These are phyloP conservation scores for Podosphaera fusca DNA, from an alignment of 2,329 filamentous ascomycete species.

Conservation along the genomic window DNA sequence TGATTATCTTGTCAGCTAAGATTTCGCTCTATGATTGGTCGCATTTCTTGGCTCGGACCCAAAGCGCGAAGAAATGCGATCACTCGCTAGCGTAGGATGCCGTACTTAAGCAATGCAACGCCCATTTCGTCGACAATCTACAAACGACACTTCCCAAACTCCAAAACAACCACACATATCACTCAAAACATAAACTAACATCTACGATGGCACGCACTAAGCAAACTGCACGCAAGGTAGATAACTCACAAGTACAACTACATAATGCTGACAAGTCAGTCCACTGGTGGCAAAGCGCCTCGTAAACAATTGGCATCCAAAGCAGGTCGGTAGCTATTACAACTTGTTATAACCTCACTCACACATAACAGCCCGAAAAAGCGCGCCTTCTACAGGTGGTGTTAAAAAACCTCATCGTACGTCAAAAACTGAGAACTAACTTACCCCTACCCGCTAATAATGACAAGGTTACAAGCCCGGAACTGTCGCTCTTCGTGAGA, in stretches of 20 bases:
- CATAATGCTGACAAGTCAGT: conserved; percentile 22
- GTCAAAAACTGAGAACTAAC: conserved; percentile 22
- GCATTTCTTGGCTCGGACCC: neutral
- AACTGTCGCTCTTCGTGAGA: conserved; percentile 95
- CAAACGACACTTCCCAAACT: conserved; percentile 8
- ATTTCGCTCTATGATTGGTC: neutral
- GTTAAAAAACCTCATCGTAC: conserved; percentile 74
- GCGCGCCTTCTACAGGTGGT: conserved; percentile 85
- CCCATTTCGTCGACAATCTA: conserved; percentile 15
- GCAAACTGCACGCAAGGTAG: conserved; percentile 33
- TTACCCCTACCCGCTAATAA: conserved; percentile 34
- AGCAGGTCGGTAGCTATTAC: conserved; percentile 23
- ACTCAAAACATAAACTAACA: conserved; percentile 6
- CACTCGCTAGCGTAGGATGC: conserved; percentile 9
- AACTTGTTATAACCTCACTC: neutral
- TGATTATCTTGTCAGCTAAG: neutral
- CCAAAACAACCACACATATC: conserved; percentile 3
- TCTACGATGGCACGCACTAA: conserved; percentile 20
- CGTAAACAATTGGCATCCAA: conserved; percentile 96
- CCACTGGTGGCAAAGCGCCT: conserved; percentile 55
- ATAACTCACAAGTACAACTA: neutral
- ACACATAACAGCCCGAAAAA: conserved; percentile 57
- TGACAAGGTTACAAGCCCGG: conserved; percentile 17
- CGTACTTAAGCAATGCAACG: conserved; percentile 16
- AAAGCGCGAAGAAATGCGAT: conserved; percentile 2